A percentile compares a stretch with the other conserved stretches of the same genome.
These are phyloP conservation scores for Talaromyces stipitatus DNA, from an alignment of 495 filamentous ascomycete species.

Conservation along the genomic window DNA sequence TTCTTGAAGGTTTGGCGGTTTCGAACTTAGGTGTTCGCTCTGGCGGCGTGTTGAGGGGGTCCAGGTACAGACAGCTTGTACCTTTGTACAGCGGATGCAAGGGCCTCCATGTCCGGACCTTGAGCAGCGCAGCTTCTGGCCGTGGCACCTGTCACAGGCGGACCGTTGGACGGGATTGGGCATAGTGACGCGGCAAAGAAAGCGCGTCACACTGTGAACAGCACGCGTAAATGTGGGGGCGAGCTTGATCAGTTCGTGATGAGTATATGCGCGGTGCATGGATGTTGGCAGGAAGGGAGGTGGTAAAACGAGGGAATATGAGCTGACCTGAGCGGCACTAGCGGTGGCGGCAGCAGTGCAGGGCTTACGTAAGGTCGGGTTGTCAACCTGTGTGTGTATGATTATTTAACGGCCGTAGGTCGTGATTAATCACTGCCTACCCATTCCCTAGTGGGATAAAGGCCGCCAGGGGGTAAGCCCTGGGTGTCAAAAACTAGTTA, in stretches of 20 bases:
- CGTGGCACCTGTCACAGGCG: conserved; percentile 18
- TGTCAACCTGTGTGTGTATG: no score
- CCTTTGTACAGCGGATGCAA: conserved; percentile 8
- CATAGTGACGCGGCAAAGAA: neutral
- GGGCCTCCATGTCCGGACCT: conserved; percentile 6
- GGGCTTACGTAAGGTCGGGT: neutral
- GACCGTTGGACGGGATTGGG: conserved; percentile 6
- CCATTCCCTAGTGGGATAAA: no score
- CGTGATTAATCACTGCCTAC: no score
- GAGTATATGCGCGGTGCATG: no score
- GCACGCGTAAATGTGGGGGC: neutral
- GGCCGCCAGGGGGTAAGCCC: no score
- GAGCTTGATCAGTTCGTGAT: neutral
- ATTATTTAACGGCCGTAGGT: no score
- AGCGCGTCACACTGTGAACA: neutral
- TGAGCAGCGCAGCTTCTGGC: conserved; percentile 18
- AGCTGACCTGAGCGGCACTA: neutral
- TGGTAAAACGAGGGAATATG: neutral
- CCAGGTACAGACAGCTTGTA: conserved; percentile 8
- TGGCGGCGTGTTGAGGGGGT: neutral
- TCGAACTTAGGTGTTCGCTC: neutral
- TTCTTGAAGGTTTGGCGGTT: neutral
- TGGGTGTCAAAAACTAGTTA: no score
- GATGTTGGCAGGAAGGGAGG: neutral
- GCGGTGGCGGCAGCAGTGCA: neutral